Evolutionary conservation across 108 stramenopile species (phyloP), one percentile per base, ranked within the genome.

Genomic region (Aurantiochytrium sp.): DNA sequence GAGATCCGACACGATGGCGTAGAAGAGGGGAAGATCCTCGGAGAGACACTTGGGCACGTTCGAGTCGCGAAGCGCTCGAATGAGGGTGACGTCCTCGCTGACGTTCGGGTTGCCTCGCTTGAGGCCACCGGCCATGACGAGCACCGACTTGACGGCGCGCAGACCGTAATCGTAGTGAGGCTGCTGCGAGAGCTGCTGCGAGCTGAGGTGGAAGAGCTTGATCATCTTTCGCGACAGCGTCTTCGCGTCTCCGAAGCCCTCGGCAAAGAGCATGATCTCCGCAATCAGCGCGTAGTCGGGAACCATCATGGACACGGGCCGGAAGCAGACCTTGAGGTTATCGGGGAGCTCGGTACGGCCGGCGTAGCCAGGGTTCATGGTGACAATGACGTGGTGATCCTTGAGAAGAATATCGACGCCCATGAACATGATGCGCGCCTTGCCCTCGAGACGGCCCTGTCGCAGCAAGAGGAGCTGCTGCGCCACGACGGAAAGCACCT

Each of bases 291-390:
- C 93, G 69, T 94, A 93, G 89, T 94, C 93, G 42, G 93, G 93
- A n/a, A 94, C 93, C 93, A 94, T 94, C 93, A 94, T 94, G 4
- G 90, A 87, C 32, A 94, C 93, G 27, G 93, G 93, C 45, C 93
- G 90, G 68, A 92, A 90, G 69, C 86, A 89, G n/a, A 92, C 91
- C 65, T 90, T 88, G 22, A 94, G 87, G 87, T 94, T 94, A 69
- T 94, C 93, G 15, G 93, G 93, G 17, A 94, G 92, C 65, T 94
- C 93, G 8, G 93, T 94, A 17, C 93, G 92, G 32, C 93, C 93
- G 37, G 93, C 93, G 81, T 94, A 94, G 2, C 93, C 92, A 4
- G 93, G 93, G 90, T 94, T 93, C 93, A 94, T 94, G 55, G 93
- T 94, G 85, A 94, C 91, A 89, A 93, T 93, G 2, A 92, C 93